Conservation (phyloP, 164 flowering plant species). For the Akebia trifoliata region DNA sequence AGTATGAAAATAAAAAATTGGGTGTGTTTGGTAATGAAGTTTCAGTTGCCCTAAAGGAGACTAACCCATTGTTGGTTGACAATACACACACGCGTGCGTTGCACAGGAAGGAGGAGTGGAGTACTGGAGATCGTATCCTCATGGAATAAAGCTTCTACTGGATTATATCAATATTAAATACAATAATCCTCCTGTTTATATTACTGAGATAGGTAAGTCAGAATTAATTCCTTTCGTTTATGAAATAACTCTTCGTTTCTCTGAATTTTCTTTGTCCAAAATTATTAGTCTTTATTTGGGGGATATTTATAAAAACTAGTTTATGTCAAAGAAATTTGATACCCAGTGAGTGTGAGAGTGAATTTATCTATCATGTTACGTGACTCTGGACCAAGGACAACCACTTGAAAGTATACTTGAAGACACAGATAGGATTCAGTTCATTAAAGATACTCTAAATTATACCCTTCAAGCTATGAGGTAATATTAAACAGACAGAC, state of each 20-base stretch:
- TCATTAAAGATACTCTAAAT: conserved; percentile 14
- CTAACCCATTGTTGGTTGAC: too few relatives aligned
- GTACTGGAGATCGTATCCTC: conserved; percentile 25
- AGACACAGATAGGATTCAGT: conserved; percentile 21
- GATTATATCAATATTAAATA: conserved; percentile 21
- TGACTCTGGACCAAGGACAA: conserved; percentile 20
- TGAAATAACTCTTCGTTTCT: too few relatives aligned
- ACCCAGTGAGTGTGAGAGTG: too few relatives aligned
- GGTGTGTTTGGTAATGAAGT: neutral
- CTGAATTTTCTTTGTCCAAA: too few relatives aligned
- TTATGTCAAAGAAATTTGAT: neutral
- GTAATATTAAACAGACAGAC: conserved; percentile 2
- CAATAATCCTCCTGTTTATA: conserved; percentile 23
- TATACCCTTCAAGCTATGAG: conserved; percentile 23
- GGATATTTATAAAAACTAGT: too few relatives aligned
- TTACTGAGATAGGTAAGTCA: conserved; percentile 23
- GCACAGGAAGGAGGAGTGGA: conserved; percentile 27
- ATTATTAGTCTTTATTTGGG: too few relatives aligned
- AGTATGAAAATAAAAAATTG: conserved; percentile 3
- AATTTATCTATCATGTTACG: conserved; percentile 26
- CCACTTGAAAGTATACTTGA: conserved; percentile 14
- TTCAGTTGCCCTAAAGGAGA: too few relatives aligned
- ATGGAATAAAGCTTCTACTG: conserved; percentile 19
- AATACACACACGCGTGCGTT: too few relatives aligned
- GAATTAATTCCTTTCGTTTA: neutral